Percentiles rank a stretch among this genome's conserved stretches.
These are phyloP conservation scores for Suillus alpinus DNA, from an alignment of 768 basidiomycete genomes.

Conservation along the genomic window DNA sequence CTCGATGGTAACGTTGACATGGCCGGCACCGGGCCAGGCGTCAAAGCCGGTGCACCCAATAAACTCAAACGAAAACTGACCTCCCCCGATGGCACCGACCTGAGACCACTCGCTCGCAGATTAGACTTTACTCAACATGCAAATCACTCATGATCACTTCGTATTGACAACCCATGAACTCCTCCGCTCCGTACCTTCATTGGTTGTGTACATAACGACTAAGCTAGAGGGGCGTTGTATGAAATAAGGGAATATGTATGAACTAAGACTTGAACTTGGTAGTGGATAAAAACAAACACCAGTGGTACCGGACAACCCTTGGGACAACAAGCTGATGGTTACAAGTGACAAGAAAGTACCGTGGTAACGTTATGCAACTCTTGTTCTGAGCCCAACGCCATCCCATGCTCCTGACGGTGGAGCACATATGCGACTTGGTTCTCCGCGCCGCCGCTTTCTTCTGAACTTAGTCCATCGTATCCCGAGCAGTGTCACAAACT, in stretches of 20 bases:
- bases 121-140: slow-evolving; percentile 63
- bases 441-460: background rate
- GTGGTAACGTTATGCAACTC: background rate
- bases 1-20: slow-evolving; percentile 71
- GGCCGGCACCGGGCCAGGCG: slow-evolving; percentile 45
- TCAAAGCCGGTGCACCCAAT: slow-evolving; percentile 49
- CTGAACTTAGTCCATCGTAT: background rate
- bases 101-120: slow-evolving; percentile 63
- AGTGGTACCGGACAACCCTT: background rate
- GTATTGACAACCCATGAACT: background rate
- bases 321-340: background rate
- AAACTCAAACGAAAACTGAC: slow-evolving; percentile 70
- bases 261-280: background rate
- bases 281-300: background rate
- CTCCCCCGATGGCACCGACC: slow-evolving; percentile 48
- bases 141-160: slow-evolving; percentile 1
- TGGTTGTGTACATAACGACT: background rate
- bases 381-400: background rate
- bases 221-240: background rate
- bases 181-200: background rate
- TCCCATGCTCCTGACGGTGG: background rate
- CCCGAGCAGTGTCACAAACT: slow-evolving; percentile 46
- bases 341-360: background rate
- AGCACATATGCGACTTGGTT: background rate
- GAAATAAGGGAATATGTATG: background rate